Evolutionary conservation across 2,329 filamentous ascomycete genomes (phyloP), one percentile per base, ranked within the genome.

Genomic region (Alternaria rosae): DNA sequence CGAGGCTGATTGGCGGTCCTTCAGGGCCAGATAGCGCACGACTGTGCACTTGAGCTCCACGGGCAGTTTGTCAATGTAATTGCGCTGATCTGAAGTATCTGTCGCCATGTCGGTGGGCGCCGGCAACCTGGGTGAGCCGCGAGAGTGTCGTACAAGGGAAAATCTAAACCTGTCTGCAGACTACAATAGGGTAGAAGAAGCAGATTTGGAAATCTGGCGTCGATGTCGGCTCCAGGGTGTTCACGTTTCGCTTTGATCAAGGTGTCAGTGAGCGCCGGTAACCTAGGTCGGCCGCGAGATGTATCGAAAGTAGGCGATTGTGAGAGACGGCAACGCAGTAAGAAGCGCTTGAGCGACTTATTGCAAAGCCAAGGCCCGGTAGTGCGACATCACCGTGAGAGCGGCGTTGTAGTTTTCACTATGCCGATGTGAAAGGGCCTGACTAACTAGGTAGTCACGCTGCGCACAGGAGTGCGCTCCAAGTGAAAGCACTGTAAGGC

Each of bases 61-160:
- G 21, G 42, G 42, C 12, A 44, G 42, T 21, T 20, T 20, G 13
- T 20, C 21, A 15, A 44, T 15, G 1, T 23, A 12, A 23, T 32
- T 12, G 30, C 30, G 30, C 30, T 32, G 30, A 32, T 5, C 30
- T 32, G 30, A 32, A 12, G 30, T 12, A 12, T 44, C 20, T 17
- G 35, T 38, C 42, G 20, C 41, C 41, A 43, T 43, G 41, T 42
- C 20, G 41, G 41, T 42, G 41, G 10, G 41, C 17, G 41, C 41
- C 41, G 41, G 3, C 20, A 5, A 42, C 7, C 41, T 42, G 41
- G 17, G 41, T 20, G 12, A 28, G 10, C 10, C 26, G 26, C 6
- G 26, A 28, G 26, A n/a, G n/a, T n/a, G n/a, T n/a, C n/a, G n/a
- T n/a, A n/a, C n/a, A n/a, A n/a, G n/a, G n/a, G n/a, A n/a, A n/a